A percentile compares a stretch with the other conserved stretches of the same genome.
These are phyloP conservation scores for Escallonia rubra DNA, from an alignment of 129 eudicot species.

Conservation along the genomic window DNA sequence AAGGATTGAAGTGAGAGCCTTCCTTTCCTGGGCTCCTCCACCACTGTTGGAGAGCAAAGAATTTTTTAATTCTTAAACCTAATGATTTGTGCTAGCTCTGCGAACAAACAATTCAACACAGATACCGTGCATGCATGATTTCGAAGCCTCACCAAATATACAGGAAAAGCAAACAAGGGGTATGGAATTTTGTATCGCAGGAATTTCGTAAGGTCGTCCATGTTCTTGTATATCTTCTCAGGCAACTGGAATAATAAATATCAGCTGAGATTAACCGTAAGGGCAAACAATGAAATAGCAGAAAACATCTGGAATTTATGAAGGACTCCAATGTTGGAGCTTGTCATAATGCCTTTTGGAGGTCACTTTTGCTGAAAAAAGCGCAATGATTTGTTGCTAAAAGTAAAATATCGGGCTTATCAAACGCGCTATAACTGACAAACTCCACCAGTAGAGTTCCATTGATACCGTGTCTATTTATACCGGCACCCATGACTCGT, in stretches of 20 bases:
- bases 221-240: slow-evolving; percentile 50
- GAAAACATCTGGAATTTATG: no score
- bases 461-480: no score
- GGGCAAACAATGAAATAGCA: background rate
- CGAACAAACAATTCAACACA: background rate
- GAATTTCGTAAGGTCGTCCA: slow-evolving; percentile 46
- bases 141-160: slow-evolving; percentile 46
- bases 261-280: background rate
- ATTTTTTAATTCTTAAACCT: background rate
- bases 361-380: no score
- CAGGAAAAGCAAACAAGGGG: slow-evolving; percentile 69
- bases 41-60: slow-evolving; percentile 21
- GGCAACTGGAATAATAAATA: slow-evolving; percentile 32
- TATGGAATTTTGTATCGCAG: slow-evolving; percentile 72
- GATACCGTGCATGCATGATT: background rate
- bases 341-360: no score
- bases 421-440: no score
- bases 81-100: background rate
- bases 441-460: no score
- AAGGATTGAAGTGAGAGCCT: slow-evolving; percentile 75
- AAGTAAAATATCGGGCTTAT: no score
- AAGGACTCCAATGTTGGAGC: no score
- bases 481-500: slow-evolving; percentile 96
- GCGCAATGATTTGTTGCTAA: no score
- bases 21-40: slow-evolving; percentile 68